Percentiles rank a stretch among this genome's conserved stretches.
These are phyloP conservation scores for Rugosomyces carneus DNA, from an alignment of 1,284 basidiomycete species.

Conservation along the genomic window DNA sequence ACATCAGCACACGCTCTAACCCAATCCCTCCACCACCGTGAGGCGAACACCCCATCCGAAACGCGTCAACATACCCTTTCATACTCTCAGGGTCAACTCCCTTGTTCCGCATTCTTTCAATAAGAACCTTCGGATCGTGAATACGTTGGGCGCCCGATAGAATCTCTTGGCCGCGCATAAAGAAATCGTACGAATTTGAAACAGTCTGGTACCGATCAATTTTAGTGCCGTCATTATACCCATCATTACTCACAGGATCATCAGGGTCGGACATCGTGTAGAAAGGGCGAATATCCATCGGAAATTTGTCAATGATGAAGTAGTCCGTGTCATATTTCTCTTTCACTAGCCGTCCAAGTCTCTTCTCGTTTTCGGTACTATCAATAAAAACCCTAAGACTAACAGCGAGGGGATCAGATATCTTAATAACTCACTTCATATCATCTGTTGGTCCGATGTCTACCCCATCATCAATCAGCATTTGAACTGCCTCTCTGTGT, in stretches of 20 bases:
- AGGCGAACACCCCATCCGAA: slow-evolving; percentile 90
- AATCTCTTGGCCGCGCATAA: slow-evolving; percentile 99
- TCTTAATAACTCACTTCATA: slow-evolving; percentile 58
- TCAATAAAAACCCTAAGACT: slow-evolving; percentile 2
- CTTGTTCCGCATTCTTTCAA: slow-evolving; percentile 78
- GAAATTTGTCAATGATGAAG: slow-evolving; percentile 98
- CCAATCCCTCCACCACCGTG: slow-evolving; percentile 84
- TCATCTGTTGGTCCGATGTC: slow-evolving; percentile 74
- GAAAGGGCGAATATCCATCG: slow-evolving; percentile 88
- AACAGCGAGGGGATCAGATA: background rate
- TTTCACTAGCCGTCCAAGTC: slow-evolving; percentile 84
- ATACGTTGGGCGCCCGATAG: slow-evolving; percentile 96
- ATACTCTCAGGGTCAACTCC: slow-evolving; percentile 83
- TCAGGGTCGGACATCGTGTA: slow-evolving; percentile 96
- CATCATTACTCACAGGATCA: slow-evolving; percentile 60
- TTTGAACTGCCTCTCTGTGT: slow-evolving; percentile 83
- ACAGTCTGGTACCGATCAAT: slow-evolving; percentile 47
- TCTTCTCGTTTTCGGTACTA: slow-evolving; percentile 90
- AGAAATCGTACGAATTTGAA: slow-evolving; percentile 99
- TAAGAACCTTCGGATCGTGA: slow-evolving; percentile 83
- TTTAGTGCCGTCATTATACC: background rate
- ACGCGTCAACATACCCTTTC: slow-evolving; percentile 90
- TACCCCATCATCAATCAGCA: slow-evolving; percentile 82
- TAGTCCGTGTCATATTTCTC: slow-evolving; percentile 96
- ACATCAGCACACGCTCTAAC: slow-evolving; percentile 93